Evolutionary conservation across 1,284 basidiomycete species (phyloP).

Genomic region (Ganoderma resinaceum): DNA sequence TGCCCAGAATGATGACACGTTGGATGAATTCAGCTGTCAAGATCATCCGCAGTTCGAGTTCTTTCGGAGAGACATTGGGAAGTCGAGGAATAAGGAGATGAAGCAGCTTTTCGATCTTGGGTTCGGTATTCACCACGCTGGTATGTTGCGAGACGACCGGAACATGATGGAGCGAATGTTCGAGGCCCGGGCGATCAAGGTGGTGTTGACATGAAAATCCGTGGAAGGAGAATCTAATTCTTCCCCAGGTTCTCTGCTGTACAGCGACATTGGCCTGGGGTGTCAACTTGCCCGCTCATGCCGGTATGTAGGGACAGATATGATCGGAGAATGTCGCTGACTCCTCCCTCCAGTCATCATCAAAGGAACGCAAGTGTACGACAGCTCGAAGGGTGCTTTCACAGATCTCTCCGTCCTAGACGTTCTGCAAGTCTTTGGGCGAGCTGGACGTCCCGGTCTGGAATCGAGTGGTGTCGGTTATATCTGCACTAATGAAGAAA

Average conservation of each 20-base stretch:
- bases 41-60: constrained; percentile 80
- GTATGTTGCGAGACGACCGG: constrained; percentile 95
- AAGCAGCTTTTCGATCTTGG: constrained; percentile 92
- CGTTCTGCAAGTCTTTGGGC: constrained; percentile 96
- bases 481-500: constrained; percentile 95
- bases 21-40: constrained; percentile 82
- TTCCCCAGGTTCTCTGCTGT: constrained; percentile 90
- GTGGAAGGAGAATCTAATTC: constrained; percentile 14
- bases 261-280: constrained; percentile 99
- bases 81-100: constrained; percentile 96
- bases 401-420: constrained; percentile 95
- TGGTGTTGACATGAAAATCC: constrained; percentile 37
- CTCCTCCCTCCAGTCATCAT: constrained; percentile 74
- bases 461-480: constrained; percentile 97
- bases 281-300: constrained; percentile 98
- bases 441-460: constrained; percentile 96
- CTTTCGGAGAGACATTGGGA: constrained; percentile 82
- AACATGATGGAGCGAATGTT: constrained; percentile 98
- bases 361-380: constrained; percentile 98
- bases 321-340: background rate
- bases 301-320: constrained; percentile 57
- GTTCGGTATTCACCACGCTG: constrained; percentile 98
- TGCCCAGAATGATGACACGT: constrained; percentile 74
- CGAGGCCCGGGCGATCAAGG: constrained; percentile 90
- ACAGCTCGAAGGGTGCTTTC: constrained; percentile 88